Evolutionary conservation across 2,329 filamentous ascomycete species (phyloP), one percentile per base, ranked within the genome.

Genomic region (Aspergillus fumigatus): DNA sequence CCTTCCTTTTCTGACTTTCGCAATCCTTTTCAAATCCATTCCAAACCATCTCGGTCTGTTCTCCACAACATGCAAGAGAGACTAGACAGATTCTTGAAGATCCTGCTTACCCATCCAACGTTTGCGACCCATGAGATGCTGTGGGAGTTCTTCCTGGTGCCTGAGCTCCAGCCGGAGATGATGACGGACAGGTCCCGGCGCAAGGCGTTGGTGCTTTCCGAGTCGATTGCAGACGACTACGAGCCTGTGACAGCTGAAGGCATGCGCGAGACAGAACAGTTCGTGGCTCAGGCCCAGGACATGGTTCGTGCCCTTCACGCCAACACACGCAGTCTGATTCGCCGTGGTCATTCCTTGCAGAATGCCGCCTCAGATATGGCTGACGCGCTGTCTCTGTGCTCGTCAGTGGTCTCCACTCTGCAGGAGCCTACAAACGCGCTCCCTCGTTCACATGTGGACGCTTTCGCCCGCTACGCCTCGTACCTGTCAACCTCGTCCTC

Each of bases 71-170:
- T 92, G 52, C 95, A 99, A 70, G 78, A 91, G 48, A 86, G 88
- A 17, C 85, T 96, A 21, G 91, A 99, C 73, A 88, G 86, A 64
- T 97, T 97, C 66, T 77, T 99, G 64, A 90, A 90, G 62, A 90
- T 92, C 19, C 82, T 99, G 61, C 81, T 99, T 26, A 82, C 84
- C 8, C 94, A 99, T 68, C 89, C 93, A 3, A 97, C 94, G 0
- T 97, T 99, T 70, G 84, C 91, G 0, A 96, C 90, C 0, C 95
- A 99, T 69, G 94, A 99, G 76, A 91, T 97, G 83, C 82, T 99
- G 2, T 99, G 94, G 95, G 94, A 99, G 67, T 99, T 99, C 76
- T 96, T 99, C 74, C 82, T 99, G 0, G 92, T 99, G 11, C 94
- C 94, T 1, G 94, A 99, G 64, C 85, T 99, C 51, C 90, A 96